Percentiles rank a stretch among this genome's conserved stretches.
Evolutionary conservation across 345 rosid genomes (phyloP).

Genomic region (Acer campestre): DNA sequence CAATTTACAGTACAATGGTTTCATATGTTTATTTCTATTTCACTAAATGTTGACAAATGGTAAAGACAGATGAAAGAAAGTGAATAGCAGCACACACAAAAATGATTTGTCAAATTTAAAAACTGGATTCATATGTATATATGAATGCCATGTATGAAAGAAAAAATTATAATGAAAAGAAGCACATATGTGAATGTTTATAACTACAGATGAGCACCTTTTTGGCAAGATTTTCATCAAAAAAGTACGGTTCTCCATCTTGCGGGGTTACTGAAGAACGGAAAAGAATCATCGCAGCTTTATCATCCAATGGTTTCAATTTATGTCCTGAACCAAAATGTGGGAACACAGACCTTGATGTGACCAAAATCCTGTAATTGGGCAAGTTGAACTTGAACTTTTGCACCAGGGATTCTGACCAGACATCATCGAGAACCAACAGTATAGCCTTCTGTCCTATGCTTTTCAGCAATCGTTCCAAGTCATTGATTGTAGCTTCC

Average conservation of each 20-base stretch:
- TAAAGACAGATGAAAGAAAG: background rate
- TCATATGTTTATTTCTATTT: background rate
- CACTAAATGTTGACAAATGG: background rate
- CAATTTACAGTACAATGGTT: background rate
- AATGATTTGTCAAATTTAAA: background rate
- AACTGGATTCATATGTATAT: no score
- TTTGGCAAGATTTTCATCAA: constrained; percentile 32
- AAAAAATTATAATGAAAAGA: background rate
- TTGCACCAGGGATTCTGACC: constrained; percentile 46
- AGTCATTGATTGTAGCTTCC: constrained; percentile 24
- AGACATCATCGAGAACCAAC: constrained; percentile 76
- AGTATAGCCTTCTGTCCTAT: constrained; percentile 33
- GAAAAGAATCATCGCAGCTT: constrained; percentile 49
- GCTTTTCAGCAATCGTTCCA: constrained; percentile 26
- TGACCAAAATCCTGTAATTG: constrained; percentile 57
- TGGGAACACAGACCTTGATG: constrained; percentile 55
- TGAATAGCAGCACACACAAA: background rate
- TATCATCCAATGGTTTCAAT: constrained; percentile 37
- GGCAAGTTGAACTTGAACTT: constrained; percentile 27
- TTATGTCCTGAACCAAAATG: constrained; percentile 28
- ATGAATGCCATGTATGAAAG: no score
- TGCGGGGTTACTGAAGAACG: constrained; percentile 23
- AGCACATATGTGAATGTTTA: background rate
- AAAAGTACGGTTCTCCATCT: background rate
- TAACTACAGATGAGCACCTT: constrained; percentile 26